Base-by-base conservation (phyloP, 345 rosid genomes). In the Geranium rotundifolium region DNA sequence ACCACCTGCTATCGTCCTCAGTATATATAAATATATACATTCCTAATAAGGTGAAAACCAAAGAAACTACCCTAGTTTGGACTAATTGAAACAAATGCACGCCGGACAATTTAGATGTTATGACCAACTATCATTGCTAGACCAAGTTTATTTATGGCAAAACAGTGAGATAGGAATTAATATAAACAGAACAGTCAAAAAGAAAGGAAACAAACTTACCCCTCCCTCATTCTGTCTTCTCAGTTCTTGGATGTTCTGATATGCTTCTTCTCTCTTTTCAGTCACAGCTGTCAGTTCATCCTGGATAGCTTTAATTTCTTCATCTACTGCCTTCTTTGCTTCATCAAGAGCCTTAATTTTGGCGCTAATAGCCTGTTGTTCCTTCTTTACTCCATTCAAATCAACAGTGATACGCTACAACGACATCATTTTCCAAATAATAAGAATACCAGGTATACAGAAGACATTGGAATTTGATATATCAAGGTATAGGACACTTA, bases 351-450 rank as follows among this genome's bases (percentile, higher is more conserved):
- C 73, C 69, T 31, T 71, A 49, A 86, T 79, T 76, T 82, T 85
- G 41, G 77, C 77, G 75, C 85, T 76, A 58, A 85, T 66, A 19
- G 86, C 89, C 66, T 86, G 90, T 58, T 82, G 82, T 68, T 90
- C 96, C 79, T 90, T 93, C 80, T 77, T 90, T 61, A 85, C 95
- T 71, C 95, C 97, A 34, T 82, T 89, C 78, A 90, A 77, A 75
- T 87, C 95, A 67, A 76, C 90, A 68, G 91, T 89, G 83, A 90
- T 90, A 67, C 80, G 84, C 99, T 93, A 75, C 67, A 69, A 64
- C 16, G 29, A 69, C 63, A 73, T 0, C 74, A 52, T n/a, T 17
- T 7, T 54, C 37, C 57, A 49, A 57, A 27, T 61, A 54, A 66
- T 34, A 20, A 64, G 5, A 41, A 41, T 41, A 6, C 50, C 9